Percentiles rank a stretch among this genome's conserved stretches.
Evolutionary conservation across 441 rosid species (phyloP).

Genomic region (Dalechampia spathulata): DNA sequence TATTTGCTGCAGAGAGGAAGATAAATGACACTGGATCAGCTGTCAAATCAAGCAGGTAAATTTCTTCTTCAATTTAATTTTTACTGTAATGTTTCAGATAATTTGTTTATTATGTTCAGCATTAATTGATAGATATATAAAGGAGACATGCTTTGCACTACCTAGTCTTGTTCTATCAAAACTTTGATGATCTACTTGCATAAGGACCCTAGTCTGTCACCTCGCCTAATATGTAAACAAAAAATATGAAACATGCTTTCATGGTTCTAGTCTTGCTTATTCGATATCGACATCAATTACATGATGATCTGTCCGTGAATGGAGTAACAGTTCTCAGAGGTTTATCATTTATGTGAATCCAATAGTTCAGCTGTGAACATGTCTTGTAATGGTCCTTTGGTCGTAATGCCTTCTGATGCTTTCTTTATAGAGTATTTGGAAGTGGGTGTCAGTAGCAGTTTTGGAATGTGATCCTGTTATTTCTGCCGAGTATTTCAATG

Average conservation of each 20-base stretch:
- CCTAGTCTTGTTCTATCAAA: too few relatives aligned
- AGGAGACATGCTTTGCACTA: background rate
- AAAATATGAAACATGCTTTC: background rate
- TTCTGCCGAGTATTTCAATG: background rate
- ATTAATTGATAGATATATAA: background rate
- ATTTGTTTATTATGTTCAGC: background rate
- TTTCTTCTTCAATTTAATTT: conserved; percentile 5
- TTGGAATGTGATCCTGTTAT: background rate
- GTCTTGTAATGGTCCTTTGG: too few relatives aligned
- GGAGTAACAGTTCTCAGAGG: background rate
- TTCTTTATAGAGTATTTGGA: background rate
- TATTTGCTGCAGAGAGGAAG: conserved; percentile 92
- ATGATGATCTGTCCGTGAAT: background rate
- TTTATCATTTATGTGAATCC: background rate
- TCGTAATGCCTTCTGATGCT: too few relatives aligned
- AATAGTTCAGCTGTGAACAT: background rate
- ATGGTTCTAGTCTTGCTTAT: background rate
- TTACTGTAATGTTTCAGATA: background rate
- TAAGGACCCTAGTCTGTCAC: background rate
- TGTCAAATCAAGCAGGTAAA: conserved; percentile 90
- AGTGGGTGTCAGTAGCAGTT: background rate
- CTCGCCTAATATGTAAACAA: background rate
- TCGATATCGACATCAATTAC: background rate
- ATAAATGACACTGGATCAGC: conserved; percentile 93
- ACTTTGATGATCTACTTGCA: background rate